Conservation (phyloP, 202 grass and related monocot genomes). For the Dendrocalamus latiflorus region DNA sequence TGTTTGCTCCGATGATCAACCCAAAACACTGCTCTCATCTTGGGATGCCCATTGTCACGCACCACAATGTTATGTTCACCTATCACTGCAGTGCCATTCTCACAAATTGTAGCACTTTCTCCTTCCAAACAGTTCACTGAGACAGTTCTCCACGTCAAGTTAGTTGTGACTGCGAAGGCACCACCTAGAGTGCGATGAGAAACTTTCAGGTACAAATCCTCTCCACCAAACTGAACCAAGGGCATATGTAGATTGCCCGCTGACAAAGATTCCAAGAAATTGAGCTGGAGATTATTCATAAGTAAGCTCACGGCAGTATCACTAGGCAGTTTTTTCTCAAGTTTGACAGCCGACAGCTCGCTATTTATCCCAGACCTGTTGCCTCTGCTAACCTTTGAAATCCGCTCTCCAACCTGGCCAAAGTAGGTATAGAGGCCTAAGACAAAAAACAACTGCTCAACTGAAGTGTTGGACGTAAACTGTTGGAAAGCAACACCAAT, state of each 20-base stretch:
- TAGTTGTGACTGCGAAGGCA: no score
- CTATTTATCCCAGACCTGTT: slow-evolving; percentile 39
- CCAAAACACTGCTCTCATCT: no score
- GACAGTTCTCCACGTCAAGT: no score
- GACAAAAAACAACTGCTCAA: slow-evolving; percentile 96
- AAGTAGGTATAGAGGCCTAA: slow-evolving; percentile 93
- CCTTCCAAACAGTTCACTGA: no score
- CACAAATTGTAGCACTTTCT: no score
- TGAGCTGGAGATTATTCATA: slow-evolving; percentile 70
- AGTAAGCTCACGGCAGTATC: slow-evolving; percentile 89
- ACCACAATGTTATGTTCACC: no score
- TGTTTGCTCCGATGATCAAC: slow-evolving; percentile 68
- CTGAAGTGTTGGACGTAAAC: slow-evolving; percentile 74
- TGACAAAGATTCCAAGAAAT: slow-evolving; percentile 76
- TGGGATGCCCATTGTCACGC: no score
- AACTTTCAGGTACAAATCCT: no score
- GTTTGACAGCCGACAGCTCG: slow-evolving; percentile 33
- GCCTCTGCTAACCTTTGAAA: slow-evolving; percentile 73
- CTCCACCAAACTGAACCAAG: no score
- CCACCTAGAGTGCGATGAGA: no score
- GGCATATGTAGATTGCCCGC: slow-evolving; percentile 24
- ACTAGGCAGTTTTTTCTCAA: slow-evolving; percentile 80
- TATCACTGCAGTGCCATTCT: no score
- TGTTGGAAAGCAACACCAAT: slow-evolving; percentile 82
- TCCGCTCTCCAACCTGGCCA: slow-evolving; percentile 75